A percentile compares a stretch with the other conserved stretches of the same genome.
Conservation (phyloP, 2,329 filamentous ascomycete species). For the Alternaria triticina region DNA sequence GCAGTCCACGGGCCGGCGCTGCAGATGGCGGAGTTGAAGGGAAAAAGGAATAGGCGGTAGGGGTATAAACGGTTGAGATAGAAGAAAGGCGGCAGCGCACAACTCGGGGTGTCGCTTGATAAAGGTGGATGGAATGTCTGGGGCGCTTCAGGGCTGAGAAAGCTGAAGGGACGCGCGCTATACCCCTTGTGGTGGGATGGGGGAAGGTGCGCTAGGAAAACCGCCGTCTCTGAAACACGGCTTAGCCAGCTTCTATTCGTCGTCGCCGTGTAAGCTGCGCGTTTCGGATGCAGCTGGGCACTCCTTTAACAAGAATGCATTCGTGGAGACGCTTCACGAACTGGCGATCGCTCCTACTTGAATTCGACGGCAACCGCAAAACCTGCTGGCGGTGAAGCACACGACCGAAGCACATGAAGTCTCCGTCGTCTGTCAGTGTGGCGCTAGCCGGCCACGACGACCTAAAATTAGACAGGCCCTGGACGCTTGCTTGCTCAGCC, state of each 20-base stretch:
- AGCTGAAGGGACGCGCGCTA: conserved; percentile 17
- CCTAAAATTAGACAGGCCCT: conserved; percentile 31
- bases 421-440: conserved; percentile 14
- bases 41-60: conserved; percentile 15
- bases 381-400: conserved; percentile 17
- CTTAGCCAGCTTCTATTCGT: conserved; percentile 24
- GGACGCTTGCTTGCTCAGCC: conserved; percentile 33
- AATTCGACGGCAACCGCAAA: neutral
- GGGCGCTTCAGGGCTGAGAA: conserved; percentile 23
- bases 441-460: conserved; percentile 21
- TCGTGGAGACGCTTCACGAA: conserved; percentile 15
- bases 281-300: conserved; percentile 28
- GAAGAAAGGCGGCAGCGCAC: conserved; percentile 23
- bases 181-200: conserved; percentile 10
- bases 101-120: conserved; percentile 33
- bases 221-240: conserved; percentile 33
- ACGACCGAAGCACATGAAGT: conserved; percentile 8
- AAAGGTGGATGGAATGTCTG: conserved; percentile 32
- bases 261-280: conserved; percentile 5
- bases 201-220: conserved; percentile 24
- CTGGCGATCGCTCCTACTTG: conserved; percentile 7
- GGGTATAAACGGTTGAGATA: conserved; percentile 17
- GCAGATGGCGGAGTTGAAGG: conserved; percentile 22
- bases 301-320: conserved; percentile 29
- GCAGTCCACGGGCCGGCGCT: conserved; percentile 32